These are phyloP conservation scores for Porpolomopsis calyptriformis DNA, from an alignment of 768 basidiomycete genomes.

Conservation along the genomic window DNA sequence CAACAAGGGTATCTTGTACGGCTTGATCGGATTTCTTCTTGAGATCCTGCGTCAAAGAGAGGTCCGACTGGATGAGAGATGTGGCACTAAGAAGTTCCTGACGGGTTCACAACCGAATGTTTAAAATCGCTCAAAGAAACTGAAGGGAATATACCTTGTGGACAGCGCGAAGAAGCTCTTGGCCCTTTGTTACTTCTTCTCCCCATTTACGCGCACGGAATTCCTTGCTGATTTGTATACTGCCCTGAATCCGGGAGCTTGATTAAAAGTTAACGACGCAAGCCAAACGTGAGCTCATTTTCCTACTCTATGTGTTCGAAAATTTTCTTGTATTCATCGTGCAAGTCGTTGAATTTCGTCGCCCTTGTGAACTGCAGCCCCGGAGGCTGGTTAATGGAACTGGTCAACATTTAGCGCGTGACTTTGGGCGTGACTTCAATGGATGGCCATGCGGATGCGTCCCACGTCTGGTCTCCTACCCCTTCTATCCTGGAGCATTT, in stretches of 20 bases:
- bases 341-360: constrained; percentile 77
- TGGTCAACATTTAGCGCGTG: constrained; percentile 1
- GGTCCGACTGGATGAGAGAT: constrained; percentile 55
- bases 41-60: constrained; percentile 55
- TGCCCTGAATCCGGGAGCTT: constrained; percentile 65
- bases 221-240: constrained; percentile 71
- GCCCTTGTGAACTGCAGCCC: constrained; percentile 38
- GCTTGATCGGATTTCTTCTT: constrained; percentile 68
- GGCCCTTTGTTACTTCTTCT: constrained; percentile 62
- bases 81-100: constrained; percentile 59
- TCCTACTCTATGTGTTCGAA: constrained; percentile 67
- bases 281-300: not conserved
- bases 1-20: constrained; percentile 70
- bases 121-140: not conserved
- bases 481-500: no score
- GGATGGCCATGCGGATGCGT: not conserved
- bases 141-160: constrained; percentile 41
- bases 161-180: constrained; percentile 53
- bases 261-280: constrained; percentile 8
- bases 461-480: no score
- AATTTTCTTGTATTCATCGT: constrained; percentile 52
- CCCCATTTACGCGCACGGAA: constrained; percentile 67
- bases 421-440: not conserved
- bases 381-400: constrained; percentile 5
- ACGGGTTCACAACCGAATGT: constrained; percentile 3